Base-by-base conservation (phyloP, 176 grass and related monocot genomes). In the Aegilops bicornis region DNA sequence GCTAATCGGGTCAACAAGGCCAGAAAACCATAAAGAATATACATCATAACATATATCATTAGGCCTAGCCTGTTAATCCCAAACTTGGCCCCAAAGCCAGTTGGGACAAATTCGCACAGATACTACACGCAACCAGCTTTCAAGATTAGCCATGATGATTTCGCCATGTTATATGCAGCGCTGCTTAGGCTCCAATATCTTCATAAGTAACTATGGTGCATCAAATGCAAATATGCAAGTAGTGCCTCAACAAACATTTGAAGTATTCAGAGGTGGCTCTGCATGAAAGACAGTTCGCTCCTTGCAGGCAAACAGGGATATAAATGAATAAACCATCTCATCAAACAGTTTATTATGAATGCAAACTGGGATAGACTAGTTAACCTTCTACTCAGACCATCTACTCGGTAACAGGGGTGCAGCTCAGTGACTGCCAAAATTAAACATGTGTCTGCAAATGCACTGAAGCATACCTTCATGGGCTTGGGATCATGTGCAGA, bases 401-500 rank as follows among this genome's bases (percentile, higher is more conserved):
- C 30, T 27, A 83, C 24, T 78, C n/a, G n/a, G 36, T 50, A 45
- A 67, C 68, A 73, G 31, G 22, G 15, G 11, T 67, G n/a, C 15
- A 68, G 30, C 54, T 82, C 16, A 69, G 60, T 50, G 25, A 68
- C 52, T 31, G 86, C 8, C n/a, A 58, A 33, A 42, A 32, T 13
- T 1, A 83, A 63, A 58, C 23, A 72, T 78, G 8, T 39, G 17
- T 23, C 37, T 45, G 17, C 35, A 80, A 84, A 60, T 35, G 7
- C 80, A 48, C 50, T 11, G 31, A 89, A 83, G n/a, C n/a, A 47
- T 84, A 97, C 94, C 92, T 99, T 97, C 47, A 84, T 77, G 83
- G 61, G 64, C 80, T 93, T 96, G 22, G 68, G 61, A 94, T 97
- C 89, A 47, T 96, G 92, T 81, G 90, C 90, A 77, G 77, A 63